A percentile compares a stretch with the other conserved stretches of the same genome.
These are phyloP conservation scores for Remersonia thermophila DNA, from an alignment of 2,329 filamentous ascomycete genomes.

Conservation along the genomic window DNA sequence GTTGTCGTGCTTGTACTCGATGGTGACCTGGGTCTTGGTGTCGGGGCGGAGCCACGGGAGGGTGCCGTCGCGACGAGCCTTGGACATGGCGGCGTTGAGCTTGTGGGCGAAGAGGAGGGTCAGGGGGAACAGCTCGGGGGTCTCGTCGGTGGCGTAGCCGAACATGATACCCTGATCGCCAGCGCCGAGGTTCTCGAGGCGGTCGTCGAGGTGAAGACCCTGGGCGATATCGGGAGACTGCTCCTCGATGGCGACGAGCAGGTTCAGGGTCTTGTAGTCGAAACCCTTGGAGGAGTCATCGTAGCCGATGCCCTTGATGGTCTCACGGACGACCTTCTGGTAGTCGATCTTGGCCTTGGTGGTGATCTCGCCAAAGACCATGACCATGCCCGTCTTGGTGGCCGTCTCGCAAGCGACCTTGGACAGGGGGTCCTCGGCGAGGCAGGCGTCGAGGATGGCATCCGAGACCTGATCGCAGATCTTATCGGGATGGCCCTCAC, in stretches of 20 bases:
- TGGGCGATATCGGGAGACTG: conserved; percentile 98
- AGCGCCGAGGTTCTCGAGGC: conserved; percentile 92
- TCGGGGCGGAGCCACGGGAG: conserved; percentile 93
- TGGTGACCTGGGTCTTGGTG: conserved; percentile 98
- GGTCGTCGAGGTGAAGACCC: conserved; percentile 96
- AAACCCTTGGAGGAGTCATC: conserved; percentile 96
- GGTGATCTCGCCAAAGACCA: conserved; percentile 98
- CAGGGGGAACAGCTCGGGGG: conserved; percentile 88
- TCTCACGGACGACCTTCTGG: conserved; percentile 88
- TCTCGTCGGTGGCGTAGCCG: conserved; percentile 98
- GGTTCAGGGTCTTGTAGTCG: conserved; percentile 99
- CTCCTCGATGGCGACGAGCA: conserved; percentile 97
- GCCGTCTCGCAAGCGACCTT: conserved; percentile 99
- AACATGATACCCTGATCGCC: conserved; percentile 99
- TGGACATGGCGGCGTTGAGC: conserved; percentile 90
- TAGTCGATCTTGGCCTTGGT: conserved; percentile 94
- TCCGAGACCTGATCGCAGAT: conserved; percentile 98
- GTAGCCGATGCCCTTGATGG: conserved; percentile 98
- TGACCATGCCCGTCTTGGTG: conserved; percentile 99
- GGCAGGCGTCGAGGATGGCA: conserved; percentile 95
- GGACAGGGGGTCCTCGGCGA: conserved; percentile 87
- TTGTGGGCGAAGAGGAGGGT: conserved; percentile 91
- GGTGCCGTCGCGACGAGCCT: conserved; percentile 73
- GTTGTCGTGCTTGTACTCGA: conserved; percentile 96
- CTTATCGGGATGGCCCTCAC: conserved; percentile 90